Base-by-base conservation (phyloP, 176 grass and related monocot species). In the Otatea glauca region DNA sequence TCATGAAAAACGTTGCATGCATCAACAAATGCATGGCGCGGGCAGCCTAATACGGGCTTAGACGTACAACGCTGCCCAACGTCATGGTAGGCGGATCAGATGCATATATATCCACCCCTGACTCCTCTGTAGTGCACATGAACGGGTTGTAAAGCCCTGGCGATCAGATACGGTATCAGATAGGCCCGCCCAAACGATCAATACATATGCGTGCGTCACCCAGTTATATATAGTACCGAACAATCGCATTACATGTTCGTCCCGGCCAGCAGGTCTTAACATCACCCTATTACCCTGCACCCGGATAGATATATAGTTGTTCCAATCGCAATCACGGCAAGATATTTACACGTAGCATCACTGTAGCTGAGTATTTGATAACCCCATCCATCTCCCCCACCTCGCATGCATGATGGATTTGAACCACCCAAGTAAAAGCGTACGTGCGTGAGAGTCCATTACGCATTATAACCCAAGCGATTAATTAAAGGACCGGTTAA, bases 391-490 rank as follows among this genome's bases (percentile, higher is more conserved):
- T 25, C 54, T 29, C 39, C 56, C 34, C 29, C 51, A 3, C 10
- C 51, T 51, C 23, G 24, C 27, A 32, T 60, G 69, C 70, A 41
- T 7, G 35, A 14, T 42, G 60, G 6, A n/a, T 81, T 21, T 27
- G 78, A 82, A 48, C 62, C 62, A 76, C 63, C 72, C 42, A 41
- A 7, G 39, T 3, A n/a, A 58, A 8, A 76, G 70, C 42, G 42
- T 43, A 2, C 42, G 42, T 37, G 44, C 45, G 78, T 75, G 44
- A 68, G 59, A 89, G 74, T 67, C 68, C 87, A 84, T 68, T 66
- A 66, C 45, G 48, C 53, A 49, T 29, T 37, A 35, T 11, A 51
- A 8, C 25, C 24, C 78, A 50, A 35, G 34, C 5, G 49, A 38
- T 70, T 78, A 24, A 62, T 69, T 63, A 38, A 81, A 37, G 25